These are phyloP conservation scores for Microcos paniculata DNA, from an alignment of 345 rosid species.

Conservation along the genomic window DNA sequence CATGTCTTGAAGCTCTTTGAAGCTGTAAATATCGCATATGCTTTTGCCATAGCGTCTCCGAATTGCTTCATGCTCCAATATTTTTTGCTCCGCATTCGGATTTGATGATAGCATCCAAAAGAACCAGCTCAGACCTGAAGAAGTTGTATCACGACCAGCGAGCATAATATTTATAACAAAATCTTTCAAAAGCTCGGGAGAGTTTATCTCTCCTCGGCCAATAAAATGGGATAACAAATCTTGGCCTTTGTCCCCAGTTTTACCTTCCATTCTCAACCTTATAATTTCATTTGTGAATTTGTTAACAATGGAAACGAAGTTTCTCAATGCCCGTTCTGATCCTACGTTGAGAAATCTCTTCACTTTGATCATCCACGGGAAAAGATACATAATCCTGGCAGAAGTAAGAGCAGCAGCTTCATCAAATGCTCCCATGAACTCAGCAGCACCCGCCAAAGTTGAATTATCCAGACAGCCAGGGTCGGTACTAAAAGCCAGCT, in stretches of 20 bases:
- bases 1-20: conserved; percentile 32
- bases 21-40: conserved; percentile 5
- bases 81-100: conserved; percentile 26
- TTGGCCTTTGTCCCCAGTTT: conserved; percentile 2
- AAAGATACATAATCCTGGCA: too few species aligned
- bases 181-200: not conserved
- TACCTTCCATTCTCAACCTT: conserved; percentile 24
- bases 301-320: conserved; percentile 22
- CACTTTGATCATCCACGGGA: too few species aligned
- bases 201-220: not conserved
- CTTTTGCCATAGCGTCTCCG: conserved; percentile 6
- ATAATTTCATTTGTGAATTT: conserved; percentile 26
- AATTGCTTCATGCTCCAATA: conserved; percentile 25
- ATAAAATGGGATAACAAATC: conserved; percentile 37
- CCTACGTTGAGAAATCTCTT: conserved; percentile 32
- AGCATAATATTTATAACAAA: conserved; percentile 45
- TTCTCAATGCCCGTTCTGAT: conserved; percentile 32
- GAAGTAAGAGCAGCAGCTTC: too few species aligned
- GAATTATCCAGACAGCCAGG: conserved; percentile 37
- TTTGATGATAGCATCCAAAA: conserved; percentile 34
- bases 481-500: conserved; percentile 25
- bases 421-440: conserved; percentile 40
- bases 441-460: conserved; percentile 16
- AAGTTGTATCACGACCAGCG: conserved; percentile 48
- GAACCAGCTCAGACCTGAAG: conserved; percentile 47